Conservation (phyloP, 2,329 filamentous ascomycete genomes). For the Graphilbum ipis-grandicollis region DNA sequence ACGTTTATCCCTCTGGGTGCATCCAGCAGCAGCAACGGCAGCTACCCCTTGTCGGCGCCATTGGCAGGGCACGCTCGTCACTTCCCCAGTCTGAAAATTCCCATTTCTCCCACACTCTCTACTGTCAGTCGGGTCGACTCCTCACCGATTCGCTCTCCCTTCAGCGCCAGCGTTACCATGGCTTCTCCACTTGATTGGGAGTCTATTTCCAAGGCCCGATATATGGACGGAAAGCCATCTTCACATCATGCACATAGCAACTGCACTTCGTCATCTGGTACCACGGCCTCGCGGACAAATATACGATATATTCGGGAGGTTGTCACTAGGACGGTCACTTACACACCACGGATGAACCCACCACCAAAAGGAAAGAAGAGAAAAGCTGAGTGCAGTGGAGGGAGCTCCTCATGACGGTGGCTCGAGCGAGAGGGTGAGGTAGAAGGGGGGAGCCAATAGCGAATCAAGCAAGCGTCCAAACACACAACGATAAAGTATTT, state of each 20-base stretch:
- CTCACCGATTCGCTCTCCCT: slow-evolving; percentile 53
- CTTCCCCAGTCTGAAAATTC: slow-evolving; percentile 56
- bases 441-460: too few species aligned
- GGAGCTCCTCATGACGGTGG: slow-evolving; percentile 1
- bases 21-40: slow-evolving; percentile 35
- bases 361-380: slow-evolving; percentile 87
- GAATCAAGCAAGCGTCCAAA: too few species aligned
- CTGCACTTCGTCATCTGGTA: slow-evolving; percentile 7
- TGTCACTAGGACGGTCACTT: slow-evolving; percentile 85
- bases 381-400: slow-evolving; percentile 34
- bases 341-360: slow-evolving; percentile 71
- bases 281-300: slow-evolving; percentile 27
- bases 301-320: slow-evolving; percentile 68
- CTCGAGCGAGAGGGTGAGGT: too few species aligned
- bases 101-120: slow-evolving; percentile 55
- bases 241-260: slow-evolving; percentile 14
- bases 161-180: slow-evolving; percentile 45
- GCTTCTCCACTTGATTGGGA: slow-evolving; percentile 69
- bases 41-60: slow-evolving; percentile 40
- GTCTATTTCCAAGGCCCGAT: slow-evolving; percentile 49
- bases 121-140: slow-evolving; percentile 35
- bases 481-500: too few species aligned
- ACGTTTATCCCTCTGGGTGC: slow-evolving; percentile 22
- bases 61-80: slow-evolving; percentile 40
- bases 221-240: too few species aligned